phyloP scores from a whole-genome alignment of 176 grass and related monocot genomes.

The Phyllostachys edulis region DNA sequence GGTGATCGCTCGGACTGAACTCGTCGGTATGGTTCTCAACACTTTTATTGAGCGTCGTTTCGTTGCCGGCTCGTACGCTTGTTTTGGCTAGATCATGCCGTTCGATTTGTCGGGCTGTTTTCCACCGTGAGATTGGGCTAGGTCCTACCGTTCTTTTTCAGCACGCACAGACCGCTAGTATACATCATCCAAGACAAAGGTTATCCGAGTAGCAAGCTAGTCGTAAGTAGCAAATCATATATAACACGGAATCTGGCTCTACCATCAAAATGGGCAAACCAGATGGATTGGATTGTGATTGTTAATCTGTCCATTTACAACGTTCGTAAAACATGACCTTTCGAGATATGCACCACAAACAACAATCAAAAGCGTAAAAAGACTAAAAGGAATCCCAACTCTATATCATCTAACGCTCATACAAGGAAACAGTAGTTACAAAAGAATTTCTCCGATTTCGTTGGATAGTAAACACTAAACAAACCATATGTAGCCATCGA shows the following conservation, averaged over 20 bases:
- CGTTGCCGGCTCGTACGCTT: no score
- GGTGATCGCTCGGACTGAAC: no score
- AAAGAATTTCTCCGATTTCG: constrained; percentile 16
- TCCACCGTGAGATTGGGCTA: no score
- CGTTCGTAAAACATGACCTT: not conserved
- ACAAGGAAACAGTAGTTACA: constrained; percentile 23
- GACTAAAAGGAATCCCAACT: constrained; percentile 9
- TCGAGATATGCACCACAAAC: not conserved
- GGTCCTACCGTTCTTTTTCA: no score
- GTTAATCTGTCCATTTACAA: not conserved
- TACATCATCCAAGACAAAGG: not conserved
- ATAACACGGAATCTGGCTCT: not conserved
- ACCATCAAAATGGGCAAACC: not conserved
- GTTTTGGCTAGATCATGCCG: no score
- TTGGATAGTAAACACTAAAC: not conserved
- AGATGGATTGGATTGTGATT: not conserved
- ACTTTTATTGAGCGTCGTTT: no score
- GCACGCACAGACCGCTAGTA: not conserved
- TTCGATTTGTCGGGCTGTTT: no score
- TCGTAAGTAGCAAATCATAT: not conserved
- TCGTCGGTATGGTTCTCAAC: no score
- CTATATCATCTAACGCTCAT: constrained; percentile 29
- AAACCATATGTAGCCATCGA: constrained; percentile 18
- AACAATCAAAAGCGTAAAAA: not conserved
- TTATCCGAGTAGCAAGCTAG: not conserved